Conservation (phyloP, 495 filamentous ascomycete species). For the Aspergillus funiculosus region DNA sequence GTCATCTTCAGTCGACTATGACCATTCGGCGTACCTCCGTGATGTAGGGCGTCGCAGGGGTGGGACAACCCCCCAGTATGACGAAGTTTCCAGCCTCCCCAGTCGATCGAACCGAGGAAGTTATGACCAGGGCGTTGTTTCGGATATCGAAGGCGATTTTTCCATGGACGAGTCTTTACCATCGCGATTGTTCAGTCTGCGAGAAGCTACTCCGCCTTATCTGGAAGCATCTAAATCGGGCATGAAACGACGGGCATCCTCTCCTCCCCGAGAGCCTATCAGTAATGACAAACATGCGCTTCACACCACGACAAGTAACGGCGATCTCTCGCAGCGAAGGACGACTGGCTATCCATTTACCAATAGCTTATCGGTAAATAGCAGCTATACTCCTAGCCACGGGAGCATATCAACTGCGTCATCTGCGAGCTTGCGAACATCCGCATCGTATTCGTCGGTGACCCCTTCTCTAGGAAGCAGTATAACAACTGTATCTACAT, state of each 20-base stretch:
- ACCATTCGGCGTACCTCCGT: constrained; percentile 28
- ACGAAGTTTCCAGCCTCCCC: constrained; percentile 42
- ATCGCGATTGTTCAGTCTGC: constrained; percentile 54
- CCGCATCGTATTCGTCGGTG: constrained; percentile 68
- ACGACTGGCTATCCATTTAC: constrained; percentile 53
- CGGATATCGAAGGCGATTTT: constrained; percentile 59
- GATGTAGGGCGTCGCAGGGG: constrained; percentile 34
- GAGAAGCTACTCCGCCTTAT: constrained; percentile 47
- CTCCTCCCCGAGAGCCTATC: constrained; percentile 68
- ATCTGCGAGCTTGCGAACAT: constrained; percentile 59
- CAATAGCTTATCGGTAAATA: constrained; percentile 52
- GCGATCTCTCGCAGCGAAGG: constrained; percentile 63
- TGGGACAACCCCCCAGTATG: constrained; percentile 43
- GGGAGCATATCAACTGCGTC: constrained; percentile 70
- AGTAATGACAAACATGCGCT: constrained; percentile 59
- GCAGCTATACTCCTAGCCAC: constrained; percentile 52
- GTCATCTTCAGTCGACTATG: constrained; percentile 40
- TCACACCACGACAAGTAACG: constrained; percentile 50
- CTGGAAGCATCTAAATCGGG: constrained; percentile 44
- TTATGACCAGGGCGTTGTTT: constrained; percentile 57
- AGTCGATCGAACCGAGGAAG: constrained; percentile 53
- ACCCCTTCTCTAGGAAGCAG: constrained; percentile 63
- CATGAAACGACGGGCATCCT: constrained; percentile 77
- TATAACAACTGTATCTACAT: constrained; percentile 65
- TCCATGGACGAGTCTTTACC: constrained; percentile 59